Evolutionary conservation across 2,329 filamentous ascomycete species (phyloP), one percentile per base, ranked within the genome.

Genomic region (Apiospora rasikravindrae): DNA sequence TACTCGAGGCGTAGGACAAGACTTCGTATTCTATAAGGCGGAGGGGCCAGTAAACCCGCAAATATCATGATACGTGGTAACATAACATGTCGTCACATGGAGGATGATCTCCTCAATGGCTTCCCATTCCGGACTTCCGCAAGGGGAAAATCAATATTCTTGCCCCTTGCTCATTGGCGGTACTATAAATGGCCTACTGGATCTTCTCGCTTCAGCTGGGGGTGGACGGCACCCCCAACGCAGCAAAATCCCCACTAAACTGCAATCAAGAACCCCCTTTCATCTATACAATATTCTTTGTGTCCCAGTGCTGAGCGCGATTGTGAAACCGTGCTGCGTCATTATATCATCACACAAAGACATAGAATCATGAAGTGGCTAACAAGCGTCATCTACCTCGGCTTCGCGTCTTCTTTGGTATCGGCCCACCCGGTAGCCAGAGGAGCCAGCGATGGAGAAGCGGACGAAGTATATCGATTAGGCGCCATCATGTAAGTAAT

Each of bases 121-220:
- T 64, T 6, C 11, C 57, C 33, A 64, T 64, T 64, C 57, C 57
- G 57, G 33, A 8, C 57, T 40, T 64, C 57, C 57, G 33, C 57
- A 64, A 40, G 8, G n/a, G 57, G 57, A n/a, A 40, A 40, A 19
- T 22, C 57, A 40, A 64, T 64, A 64, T 64, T 22, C 22, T 64
- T n/a, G 10, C 57, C 19, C 29, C 57, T 64, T 64, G 33, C 57
- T 14, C 14, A 64, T 64, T 64, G 57, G 57, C 33, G 57, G 29
- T n/a, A 64, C 57, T 64, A 64, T 64, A 64, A 40, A 64, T 64
- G 57, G 57, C 19, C 57, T 40, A 22, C 29, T 64, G 57, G 57
- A 11, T 19, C 57, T 40, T 13, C 57, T 40, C 33, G 57, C 33
- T 40, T 64, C 33, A 4, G 14, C 57, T 22, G 57, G 29, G 6